Base-by-base conservation (phyloP, 116 monocot genomes). In the Papilionanthe hybrid region DNA sequence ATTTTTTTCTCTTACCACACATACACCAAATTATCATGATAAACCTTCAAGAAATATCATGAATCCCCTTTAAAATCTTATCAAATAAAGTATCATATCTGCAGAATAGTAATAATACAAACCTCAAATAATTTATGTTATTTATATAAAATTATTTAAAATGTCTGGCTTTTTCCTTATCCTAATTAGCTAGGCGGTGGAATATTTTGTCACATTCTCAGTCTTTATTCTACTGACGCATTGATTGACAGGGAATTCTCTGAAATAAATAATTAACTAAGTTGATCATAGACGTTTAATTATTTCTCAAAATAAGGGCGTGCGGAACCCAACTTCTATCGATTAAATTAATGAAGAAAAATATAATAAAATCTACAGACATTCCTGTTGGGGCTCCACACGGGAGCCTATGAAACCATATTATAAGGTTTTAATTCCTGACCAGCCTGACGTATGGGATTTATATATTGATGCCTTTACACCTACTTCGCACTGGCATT, bases 391-490 rank as follows among this genome's bases (percentile, higher is more conserved):
- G 65, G 65, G 65, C 65, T 65, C 65, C 65, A 65, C 23, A 23
- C 7, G 65, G 15, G 65, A 65, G 7, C 9, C n/a, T 27, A 8
- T 27, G 11, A 2, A n/a, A 8, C 65, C 25, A 65, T 65, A 23
- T 65, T 27, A 23, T 25, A 65, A 65, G 11, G 10, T 23, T 1
- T 25, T 65, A 7, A 65, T 27, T 65, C 25, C 65, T 4, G 25
- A 65, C 25, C 65, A 23, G 65, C 65, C 25, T 65, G 27, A 65
- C 65, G 9, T 65, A 65, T 65, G 65, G 65, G 65, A 65, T 65
- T 23, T 23, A 25, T 25, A 25, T 65, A 65, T 65, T 9, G 9
- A 65, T 5, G 27, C 23, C 23, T 23, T 12, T 65, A 25, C 27
- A 65, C 27, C n/a, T 65, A 25, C 27, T 65, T 23, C n/a, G 2